Evolutionary conservation across 208 protist genomes (phyloP), one percentile per base, ranked within the genome.

Genomic region (Crithidia mellificae): DNA sequence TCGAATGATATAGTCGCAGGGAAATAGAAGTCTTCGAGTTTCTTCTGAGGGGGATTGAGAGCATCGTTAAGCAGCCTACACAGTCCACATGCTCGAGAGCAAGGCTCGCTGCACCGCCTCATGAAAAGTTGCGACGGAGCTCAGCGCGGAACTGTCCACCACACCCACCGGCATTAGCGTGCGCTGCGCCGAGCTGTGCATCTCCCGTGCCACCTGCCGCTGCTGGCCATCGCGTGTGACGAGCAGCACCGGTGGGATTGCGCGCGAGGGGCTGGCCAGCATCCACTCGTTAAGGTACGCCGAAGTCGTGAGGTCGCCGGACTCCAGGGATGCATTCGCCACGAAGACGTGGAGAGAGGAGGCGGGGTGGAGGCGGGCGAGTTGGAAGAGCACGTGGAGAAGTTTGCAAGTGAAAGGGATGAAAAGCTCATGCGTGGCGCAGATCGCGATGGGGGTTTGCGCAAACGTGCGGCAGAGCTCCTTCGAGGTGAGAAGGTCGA

Each of bases 341-440:
- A 88, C 88, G 15, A 95, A 62, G 22, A 77, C 77, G 68, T 86
- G 90, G 41, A 90, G 81, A 32, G 92, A 80, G 0, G 90, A 95
- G 64, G 73, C 46, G 12, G 51, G 68, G 62, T 93, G 70, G 15
- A 81, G 70, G 34, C 80, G 77, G 8, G 85, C 77, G 24, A 95
- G 84, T 62, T 90, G 84, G 71, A 78, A 93, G 20, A 81, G 74
- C 8, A 78, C 72, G 74, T 93, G 84, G 0, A 80, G 53, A n/a
- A 71, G 46, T 49, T 77, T 78, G 4, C 82, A 77, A 9, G 78
- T 87, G 59, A 84, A 83, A 1, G 90, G 80, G 36, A 95, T 76
- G 52, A 93, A 91, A 7, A 92, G 54, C 64, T 95, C 90, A 22
- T 91, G 84, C 24, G 88, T 77, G 59, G 76, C 81, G 20, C 84